Evolutionary conservation across 1,284 basidiomycete species (phyloP).

Genomic region (Schizophyllum commune): DNA sequence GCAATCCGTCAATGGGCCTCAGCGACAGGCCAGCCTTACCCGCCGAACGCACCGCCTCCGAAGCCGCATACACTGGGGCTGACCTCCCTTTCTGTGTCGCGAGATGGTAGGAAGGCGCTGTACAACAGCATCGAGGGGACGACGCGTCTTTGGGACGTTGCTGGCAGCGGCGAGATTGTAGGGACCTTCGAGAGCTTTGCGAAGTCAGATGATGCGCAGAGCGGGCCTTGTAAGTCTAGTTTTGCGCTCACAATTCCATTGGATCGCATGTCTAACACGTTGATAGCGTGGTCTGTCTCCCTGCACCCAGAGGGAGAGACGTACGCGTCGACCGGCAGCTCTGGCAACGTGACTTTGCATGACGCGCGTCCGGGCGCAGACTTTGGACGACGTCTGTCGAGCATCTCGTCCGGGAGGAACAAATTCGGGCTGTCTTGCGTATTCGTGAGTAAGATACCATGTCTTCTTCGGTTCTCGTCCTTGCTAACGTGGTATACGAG

Average conservation of each 20-base stretch:
- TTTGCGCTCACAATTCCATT: slow-evolving; percentile 11
- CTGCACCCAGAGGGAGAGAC: slow-evolving; percentile 63
- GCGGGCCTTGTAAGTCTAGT: slow-evolving; percentile 57
- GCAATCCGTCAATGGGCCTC: slow-evolving; percentile 64
- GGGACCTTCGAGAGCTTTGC: slow-evolving; percentile 69
- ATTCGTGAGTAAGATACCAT: slow-evolving; percentile 48
- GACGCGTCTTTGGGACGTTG: slow-evolving; percentile 64
- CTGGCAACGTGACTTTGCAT: slow-evolving; percentile 65
- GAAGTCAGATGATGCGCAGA: slow-evolving; percentile 37
- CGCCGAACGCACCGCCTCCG: slow-evolving; percentile 32
- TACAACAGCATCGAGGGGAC: slow-evolving; percentile 79
- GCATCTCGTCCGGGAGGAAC: slow-evolving; percentile 59
- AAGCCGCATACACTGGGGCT: slow-evolving; percentile 67
- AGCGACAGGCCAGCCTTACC: slow-evolving; percentile 54
- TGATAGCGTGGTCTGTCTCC: slow-evolving; percentile 74
- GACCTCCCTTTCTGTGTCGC: slow-evolving; percentile 59
- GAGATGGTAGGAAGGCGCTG: slow-evolving; percentile 55
- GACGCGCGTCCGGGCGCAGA: slow-evolving; percentile 44
- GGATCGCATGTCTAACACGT: slow-evolving; percentile 5
- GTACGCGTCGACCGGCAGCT: slow-evolving; percentile 74
- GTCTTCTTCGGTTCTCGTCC: background rate
- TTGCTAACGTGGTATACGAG: slow-evolving; percentile 29
- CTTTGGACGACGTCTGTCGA: slow-evolving; percentile 53
- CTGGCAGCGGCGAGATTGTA: slow-evolving; percentile 41
- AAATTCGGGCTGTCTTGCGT: slow-evolving; percentile 79